Conservation (phyloP, 73 alveolate species). For the Paramecium octaurelia region DNA sequence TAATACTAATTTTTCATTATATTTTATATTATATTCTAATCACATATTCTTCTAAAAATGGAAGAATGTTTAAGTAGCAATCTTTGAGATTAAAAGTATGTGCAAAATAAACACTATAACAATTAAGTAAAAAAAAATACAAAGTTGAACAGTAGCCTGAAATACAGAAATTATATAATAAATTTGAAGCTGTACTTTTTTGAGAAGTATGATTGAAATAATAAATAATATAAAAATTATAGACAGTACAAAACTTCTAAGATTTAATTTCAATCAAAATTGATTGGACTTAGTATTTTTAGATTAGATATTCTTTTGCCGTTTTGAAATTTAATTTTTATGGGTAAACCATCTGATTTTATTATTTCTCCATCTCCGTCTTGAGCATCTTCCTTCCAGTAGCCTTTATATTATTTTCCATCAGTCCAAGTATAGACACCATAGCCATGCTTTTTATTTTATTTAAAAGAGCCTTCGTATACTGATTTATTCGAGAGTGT, state of each 20-base stretch:
- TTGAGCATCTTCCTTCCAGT: not conserved
- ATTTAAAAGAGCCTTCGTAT: slow-evolving; percentile 60
- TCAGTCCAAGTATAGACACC: slow-evolving; percentile 64
- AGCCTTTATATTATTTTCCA: slow-evolving; percentile 55
- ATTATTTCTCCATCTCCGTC: not conserved
- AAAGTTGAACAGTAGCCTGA: not conserved
- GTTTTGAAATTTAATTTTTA: not conserved
- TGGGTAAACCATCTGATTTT: not conserved
- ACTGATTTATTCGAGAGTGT: slow-evolving; percentile 55
- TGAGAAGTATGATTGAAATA: not conserved
- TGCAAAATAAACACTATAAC: not conserved
- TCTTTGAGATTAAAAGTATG: not conserved
- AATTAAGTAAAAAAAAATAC: too few species aligned
- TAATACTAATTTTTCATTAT: not conserved
- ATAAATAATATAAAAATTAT: not conserved
- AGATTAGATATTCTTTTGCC: not conserved
- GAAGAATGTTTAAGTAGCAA: not conserved
- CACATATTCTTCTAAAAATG: not conserved
- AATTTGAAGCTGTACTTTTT: not conserved
- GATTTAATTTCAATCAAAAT: not conserved
- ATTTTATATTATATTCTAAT: not conserved
- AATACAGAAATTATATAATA: not conserved
- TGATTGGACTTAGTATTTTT: not conserved
- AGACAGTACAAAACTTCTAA: not conserved
- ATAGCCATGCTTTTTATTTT: slow-evolving; percentile 52